Evolutionary conservation across 75 land plant genomes (phyloP), one percentile per base, ranked within the genome.

Genomic region (Sequoiadendron giganteum): DNA sequence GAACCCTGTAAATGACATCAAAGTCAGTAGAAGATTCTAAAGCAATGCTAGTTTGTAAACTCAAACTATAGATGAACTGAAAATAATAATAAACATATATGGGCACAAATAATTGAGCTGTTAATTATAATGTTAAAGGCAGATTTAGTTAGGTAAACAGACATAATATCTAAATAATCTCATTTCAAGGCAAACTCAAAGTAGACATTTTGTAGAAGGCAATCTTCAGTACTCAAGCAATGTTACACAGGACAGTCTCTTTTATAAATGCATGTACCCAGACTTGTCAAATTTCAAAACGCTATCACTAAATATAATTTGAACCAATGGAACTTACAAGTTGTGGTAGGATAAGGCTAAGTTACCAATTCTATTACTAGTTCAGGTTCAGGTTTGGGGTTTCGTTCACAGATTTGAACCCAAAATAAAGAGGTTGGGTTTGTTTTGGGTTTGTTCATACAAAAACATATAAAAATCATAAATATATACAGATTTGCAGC

Each of bases 1-100:
- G 30, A 81, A 81, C n/a, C 83, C 83, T 81, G 83, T 43, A 81
- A 43, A 81, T 0, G 3, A 81, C 28, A 81, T 81, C 83, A 81
- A 81, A 21, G 28, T 81, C 48, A 43, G 48, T 6, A 81, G n/a
- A 3, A 40, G 13, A 25, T 42, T 81, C n/a, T 81, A 19, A 75
- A 42, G 48, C 11, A 81, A 28, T 25, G 70, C 30, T 65, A 25
- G 28, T 65, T 6, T 30, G 6, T 65, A 25, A 25, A 65, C 70
- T 65, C 7, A 65, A 65, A 65, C 6, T 65, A 65, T 25, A 65
- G 70, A 65, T 65, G 70, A 73, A 32, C 7, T 10, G 47, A 16
- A 40, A 21, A 40, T 80, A 80, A 80, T 42, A 80, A 80, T 45
- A 38, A 80, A 42, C 18, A 42, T 19, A 15, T 40, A 47, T 40